These are phyloP conservation scores for Russula sp. DNA, from an alignment of 768 basidiomycete genomes.

Conservation along the genomic window DNA sequence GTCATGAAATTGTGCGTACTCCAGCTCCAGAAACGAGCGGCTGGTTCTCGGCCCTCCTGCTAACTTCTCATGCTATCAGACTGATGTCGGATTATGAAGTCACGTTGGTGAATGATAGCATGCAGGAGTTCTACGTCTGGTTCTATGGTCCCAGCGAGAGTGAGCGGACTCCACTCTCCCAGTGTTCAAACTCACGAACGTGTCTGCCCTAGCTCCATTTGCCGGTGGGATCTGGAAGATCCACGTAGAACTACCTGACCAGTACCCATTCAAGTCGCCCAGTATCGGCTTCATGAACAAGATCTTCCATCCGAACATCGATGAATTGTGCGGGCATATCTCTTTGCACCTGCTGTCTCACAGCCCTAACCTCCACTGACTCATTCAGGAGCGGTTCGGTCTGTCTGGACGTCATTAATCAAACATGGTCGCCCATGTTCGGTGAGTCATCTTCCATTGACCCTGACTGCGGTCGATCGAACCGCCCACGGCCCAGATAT, in stretches of 20 bases:
- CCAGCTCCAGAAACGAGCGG: neutral
- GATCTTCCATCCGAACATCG: conserved; percentile 99
- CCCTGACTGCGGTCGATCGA: neutral
- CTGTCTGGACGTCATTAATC: conserved; percentile 97
- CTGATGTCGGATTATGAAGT: conserved; percentile 99
- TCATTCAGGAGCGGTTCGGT: conserved; percentile 84
- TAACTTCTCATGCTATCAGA: conserved; percentile 37
- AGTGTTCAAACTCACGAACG: neutral
- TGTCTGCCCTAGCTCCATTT: conserved; percentile 66
- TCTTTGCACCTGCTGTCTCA: conserved; percentile 14
- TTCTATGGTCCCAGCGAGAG: conserved; percentile 94
- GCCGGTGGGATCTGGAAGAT: conserved; percentile 99
- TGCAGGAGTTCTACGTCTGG: conserved; percentile 97
- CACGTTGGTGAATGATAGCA: conserved; percentile 93
- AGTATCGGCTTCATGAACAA: conserved; percentile 99
- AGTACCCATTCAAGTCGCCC: conserved; percentile 98
- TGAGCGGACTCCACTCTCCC: conserved; percentile 35
- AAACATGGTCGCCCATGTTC: conserved; percentile 99
- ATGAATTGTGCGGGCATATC: conserved; percentile 67
- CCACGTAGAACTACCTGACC: conserved; percentile 96
- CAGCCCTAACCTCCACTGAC: conserved; percentile 10
- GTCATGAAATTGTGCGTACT: conserved; percentile 91
- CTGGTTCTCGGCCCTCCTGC: neutral
- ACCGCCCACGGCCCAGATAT: conserved; percentile 54
- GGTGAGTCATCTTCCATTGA: conserved; percentile 44